Evolutionary conservation across 306 rosid species (phyloP).

Genomic region (Trifolium fragiferum): DNA sequence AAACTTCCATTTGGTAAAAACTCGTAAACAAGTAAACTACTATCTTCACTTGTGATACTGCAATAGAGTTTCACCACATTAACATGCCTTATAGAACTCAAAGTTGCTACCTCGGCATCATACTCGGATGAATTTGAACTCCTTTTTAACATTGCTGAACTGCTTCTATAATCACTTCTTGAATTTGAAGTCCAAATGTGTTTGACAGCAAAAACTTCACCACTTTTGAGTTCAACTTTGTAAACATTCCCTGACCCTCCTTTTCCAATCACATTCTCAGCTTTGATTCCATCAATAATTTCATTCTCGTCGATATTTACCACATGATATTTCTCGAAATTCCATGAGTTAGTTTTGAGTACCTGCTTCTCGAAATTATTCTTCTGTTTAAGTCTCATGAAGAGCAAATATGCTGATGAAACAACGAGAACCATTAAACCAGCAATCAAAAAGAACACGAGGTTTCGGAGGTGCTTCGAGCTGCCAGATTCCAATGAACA

Average conservation of each 20-base stretch:
- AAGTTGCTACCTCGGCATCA: slow-evolving; percentile 83
- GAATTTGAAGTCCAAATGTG: slow-evolving; percentile 71
- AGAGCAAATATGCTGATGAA: slow-evolving; percentile 46
- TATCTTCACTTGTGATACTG: slow-evolving; percentile 89
- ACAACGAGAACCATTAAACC: slow-evolving; percentile 54
- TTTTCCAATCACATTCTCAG: slow-evolving; percentile 74
- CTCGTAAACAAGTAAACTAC: slow-evolving; percentile 84
- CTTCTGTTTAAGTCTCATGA: slow-evolving; percentile 52
- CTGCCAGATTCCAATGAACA: slow-evolving; percentile 53
- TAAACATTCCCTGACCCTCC: slow-evolving; percentile 96
- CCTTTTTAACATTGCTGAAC: slow-evolving; percentile 62
- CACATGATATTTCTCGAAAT: slow-evolving; percentile 70
- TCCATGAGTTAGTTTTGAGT: slow-evolving; percentile 64
- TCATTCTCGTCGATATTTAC: slow-evolving; percentile 72
- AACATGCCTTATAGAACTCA: slow-evolving; percentile 87
- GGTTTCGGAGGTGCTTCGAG: slow-evolving; percentile 41
- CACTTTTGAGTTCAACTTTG: slow-evolving; percentile 60
- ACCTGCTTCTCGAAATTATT: slow-evolving; percentile 44
- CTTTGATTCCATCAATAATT: slow-evolving; percentile 60
- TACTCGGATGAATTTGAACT: slow-evolving; percentile 54
- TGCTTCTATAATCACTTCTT: slow-evolving; percentile 51
- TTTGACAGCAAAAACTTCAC: slow-evolving; percentile 74
- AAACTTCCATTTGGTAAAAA: slow-evolving; percentile 87
- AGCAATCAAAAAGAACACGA: slow-evolving; percentile 56
- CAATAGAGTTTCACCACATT: slow-evolving; percentile 92